Evolutionary conservation across 2,329 filamentous ascomycete species (phyloP).

Genomic region (Fusarium globosum): DNA sequence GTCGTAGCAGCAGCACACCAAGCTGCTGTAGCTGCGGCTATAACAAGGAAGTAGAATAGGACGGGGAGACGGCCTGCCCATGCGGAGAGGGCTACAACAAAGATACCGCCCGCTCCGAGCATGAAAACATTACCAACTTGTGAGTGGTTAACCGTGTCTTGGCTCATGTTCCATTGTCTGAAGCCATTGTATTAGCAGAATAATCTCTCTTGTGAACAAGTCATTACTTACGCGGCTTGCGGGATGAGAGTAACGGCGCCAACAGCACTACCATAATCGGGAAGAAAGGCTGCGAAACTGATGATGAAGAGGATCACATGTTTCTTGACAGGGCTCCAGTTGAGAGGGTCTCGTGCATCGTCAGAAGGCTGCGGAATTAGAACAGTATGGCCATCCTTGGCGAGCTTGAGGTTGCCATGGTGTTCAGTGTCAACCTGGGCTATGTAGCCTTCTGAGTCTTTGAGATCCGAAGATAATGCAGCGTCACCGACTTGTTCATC

Average conservation of each 20-base stretch:
- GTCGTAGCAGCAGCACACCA: neutral
- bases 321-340: neutral
- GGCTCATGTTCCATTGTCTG: neutral
- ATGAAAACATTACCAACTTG: neutral
- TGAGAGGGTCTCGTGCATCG: neutral
- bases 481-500: neutral
- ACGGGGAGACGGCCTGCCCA: neutral
- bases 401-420: neutral
- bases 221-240: neutral
- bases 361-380: neutral
- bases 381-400: neutral
- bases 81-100: neutral
- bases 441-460: neutral
- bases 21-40: fast-evolving
- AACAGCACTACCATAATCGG: neutral
- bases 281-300: neutral
- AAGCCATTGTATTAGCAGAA: fast-evolving
- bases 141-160: neutral
- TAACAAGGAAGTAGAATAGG: neutral
- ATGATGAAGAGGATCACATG: neutral
- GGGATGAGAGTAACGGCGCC: neutral
- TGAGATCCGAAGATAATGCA: neutral
- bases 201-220: fast-evolving
- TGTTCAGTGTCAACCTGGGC: neutral
- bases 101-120: neutral